Base-by-base conservation (phyloP, 2,329 filamentous ascomycete species). In the Mycocentrospora acerina region DNA sequence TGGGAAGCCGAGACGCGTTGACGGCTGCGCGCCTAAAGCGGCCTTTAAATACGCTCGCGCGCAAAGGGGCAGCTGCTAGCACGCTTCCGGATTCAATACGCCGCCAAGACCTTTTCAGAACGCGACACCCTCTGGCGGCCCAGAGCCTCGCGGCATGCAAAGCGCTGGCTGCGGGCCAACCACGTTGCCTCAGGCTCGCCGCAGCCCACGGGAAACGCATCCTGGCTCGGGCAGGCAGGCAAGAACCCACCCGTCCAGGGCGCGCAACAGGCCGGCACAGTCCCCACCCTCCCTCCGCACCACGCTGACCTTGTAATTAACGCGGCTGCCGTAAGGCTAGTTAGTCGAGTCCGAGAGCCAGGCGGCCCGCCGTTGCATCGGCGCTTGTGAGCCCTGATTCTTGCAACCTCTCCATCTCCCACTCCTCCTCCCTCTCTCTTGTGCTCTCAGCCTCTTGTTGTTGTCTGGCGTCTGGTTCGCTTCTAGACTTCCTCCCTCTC, bases 391-490 rank as follows among this genome's bases (percentile, higher is more conserved):
- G 42, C 42, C 48, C 54, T 55, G 54, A 55, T 46, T 50, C 50
- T 55, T 43, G 50, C 58, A 51, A 53, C 53, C 42, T 52, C 49
- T 42, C 52, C 48, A 48, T 46, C 57, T 59, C 53, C 51, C 45
- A 52, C 51, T 59, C 51, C 44, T 54, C 48, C 59, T 59, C 63
- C 63, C 61, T n/a, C 19, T 22, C 64, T 65, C 64, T 62, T 51
- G 57, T 55, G 53, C 57, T 45, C 55, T 48, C 52, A 59, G 40
- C 51, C 51, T 56, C 57, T 38, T 27, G 45, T 59, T 62, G 44
- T 59, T 59, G 51, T 57, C 57, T 53, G 58, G 58, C 56, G 60
- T 61, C 58, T 64, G 64, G 57, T 58, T 51, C 51, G 40, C 51
- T 56, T 57, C 51, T 55, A 53, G 51, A 51, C 52, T 53, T 63